Evolutionary conservation across 805 yeast genomes (phyloP), one percentile per base, ranked within the genome.

Genomic region (Suhomyces xylopsoci): DNA sequence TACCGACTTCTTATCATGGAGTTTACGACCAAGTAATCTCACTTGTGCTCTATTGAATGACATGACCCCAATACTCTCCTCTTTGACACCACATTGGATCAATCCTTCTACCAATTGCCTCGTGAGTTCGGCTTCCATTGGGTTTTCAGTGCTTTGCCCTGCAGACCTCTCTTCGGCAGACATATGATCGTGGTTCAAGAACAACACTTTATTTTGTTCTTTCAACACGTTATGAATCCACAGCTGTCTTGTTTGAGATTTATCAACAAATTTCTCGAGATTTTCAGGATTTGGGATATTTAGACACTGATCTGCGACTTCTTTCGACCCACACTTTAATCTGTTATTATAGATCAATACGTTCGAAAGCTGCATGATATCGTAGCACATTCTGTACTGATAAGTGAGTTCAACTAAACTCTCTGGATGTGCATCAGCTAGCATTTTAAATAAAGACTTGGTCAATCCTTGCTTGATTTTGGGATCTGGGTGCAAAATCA

Each of bases 381-480:
- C 98, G 32, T 78, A 74, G 67, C 96, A 86, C 99, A 94, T 94
- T 55, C 99, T 76, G 66, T 94, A 94, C 67, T 94, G 99, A 56
- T 83, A 80, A 0, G 88, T 81, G 44, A 94, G 74, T 55, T 87
- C 92, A 4, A 81, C 85, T n/a, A 92, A 87, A 48, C 88, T 78
- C 17, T 79, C 74, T 0, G 97, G 97, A 59, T 85, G 86, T 0
- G 69, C 68, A 15, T 88, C 91, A 56, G 93, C 84, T 41, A 94
- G 75, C 2, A 79, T 72, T 63, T 83, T 84, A 71, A 94, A 94
- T 51, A 96, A 71, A 0, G 97, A 90, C 38, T 78, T 78, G 36
- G 88, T 88, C 8, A 94, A 70, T 0, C 91, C 92, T 20, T 62
- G 53, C 50, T 77, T 77, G 0, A 97, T 97, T 17, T 78, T 80